Evolutionary conservation across 176 grass and related monocot genomes (phyloP), one percentile per base, ranked within the genome.

Genomic region (Cenchrus purpureus): DNA sequence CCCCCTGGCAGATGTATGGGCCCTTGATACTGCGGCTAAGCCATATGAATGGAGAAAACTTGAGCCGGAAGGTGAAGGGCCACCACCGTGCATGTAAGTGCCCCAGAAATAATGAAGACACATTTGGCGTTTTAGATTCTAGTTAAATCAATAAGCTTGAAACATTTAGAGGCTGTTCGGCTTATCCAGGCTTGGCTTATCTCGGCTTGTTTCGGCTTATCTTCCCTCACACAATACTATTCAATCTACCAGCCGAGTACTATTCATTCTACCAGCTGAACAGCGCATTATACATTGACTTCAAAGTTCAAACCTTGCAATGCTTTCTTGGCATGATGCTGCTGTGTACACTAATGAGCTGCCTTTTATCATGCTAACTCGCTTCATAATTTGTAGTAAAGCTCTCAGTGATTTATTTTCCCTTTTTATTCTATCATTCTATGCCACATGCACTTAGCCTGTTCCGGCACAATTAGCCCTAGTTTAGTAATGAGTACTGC

Each of bases 41-140:
- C 97, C 97, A 74, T 98, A 98, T 83, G 85, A 96, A 65, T 98
- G 97, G 97, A 92, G 97, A 85, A 98, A 98, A 77, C 84, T 98
- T 83, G 97, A 98, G 83, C 97, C 97, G 10, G 97, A 98, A 92
- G 97, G 97, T 49, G 97, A 98, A 83, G 97, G 97, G 10, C 97
- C 97, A 73, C 93, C 91, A 65, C 97, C 97, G 10, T 98, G 93
- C 97, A 99, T 99, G 97, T 96, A 83, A 92, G 94, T 91, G 28
- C 50, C 74, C 49, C 29, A 28, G 50, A 51, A 76, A 60, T 44
- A 69, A 53, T 1, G 32, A 45, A 58, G 55, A 82, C 22, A 32
- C 15, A 28, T 53, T 63, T 29, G 1, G 43, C 29, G n/a, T 43
- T 83, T 52, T 34, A 32, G 65, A 68, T 59, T 62, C 17, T 45